A percentile compares a stretch with the other conserved stretches of the same genome.
phyloP scores from a whole-genome alignment of 768 basidiomycete species.

The Leccinum boreale region DNA sequence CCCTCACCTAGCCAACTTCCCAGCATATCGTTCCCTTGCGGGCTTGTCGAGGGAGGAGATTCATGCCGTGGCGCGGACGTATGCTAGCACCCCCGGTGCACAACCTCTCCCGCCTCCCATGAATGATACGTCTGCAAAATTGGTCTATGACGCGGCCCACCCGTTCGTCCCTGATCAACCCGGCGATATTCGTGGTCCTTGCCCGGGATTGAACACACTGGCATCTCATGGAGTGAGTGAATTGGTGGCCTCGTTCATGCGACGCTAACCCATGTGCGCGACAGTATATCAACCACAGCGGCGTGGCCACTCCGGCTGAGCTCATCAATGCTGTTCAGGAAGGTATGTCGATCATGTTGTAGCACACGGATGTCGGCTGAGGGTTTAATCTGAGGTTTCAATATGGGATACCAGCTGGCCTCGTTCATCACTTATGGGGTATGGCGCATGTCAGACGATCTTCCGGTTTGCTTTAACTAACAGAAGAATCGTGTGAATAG shows the following conservation, averaged over 20 bases:
- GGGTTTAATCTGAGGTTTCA: constrained; percentile 14
- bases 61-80: constrained; percentile 7
- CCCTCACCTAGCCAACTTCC: constrained; percentile 14
- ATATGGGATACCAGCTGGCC: constrained; percentile 23
- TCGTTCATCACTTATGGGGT: constrained; percentile 20
- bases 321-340: constrained; percentile 24
- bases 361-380: neutral
- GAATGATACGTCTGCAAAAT: constrained; percentile 24
- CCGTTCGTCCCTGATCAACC: constrained; percentile 11
- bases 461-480: neutral
- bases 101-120: constrained; percentile 22
- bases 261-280: neutral
- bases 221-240: constrained; percentile 25
- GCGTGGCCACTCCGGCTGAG: constrained; percentile 22
- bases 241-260: neutral
- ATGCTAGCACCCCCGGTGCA: constrained; percentile 20
- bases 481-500: constrained; percentile 2
- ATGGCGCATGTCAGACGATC: neutral
- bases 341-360: constrained; percentile 4
- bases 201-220: constrained; percentile 24
- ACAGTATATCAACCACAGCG: constrained; percentile 18
- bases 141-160: constrained; percentile 19
- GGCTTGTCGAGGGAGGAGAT: constrained; percentile 20
- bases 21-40: constrained; percentile 19
- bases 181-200: constrained; percentile 26